Base-by-base conservation (phyloP, 495 filamentous ascomycete species). In the Cercophora newfieldiana region DNA sequence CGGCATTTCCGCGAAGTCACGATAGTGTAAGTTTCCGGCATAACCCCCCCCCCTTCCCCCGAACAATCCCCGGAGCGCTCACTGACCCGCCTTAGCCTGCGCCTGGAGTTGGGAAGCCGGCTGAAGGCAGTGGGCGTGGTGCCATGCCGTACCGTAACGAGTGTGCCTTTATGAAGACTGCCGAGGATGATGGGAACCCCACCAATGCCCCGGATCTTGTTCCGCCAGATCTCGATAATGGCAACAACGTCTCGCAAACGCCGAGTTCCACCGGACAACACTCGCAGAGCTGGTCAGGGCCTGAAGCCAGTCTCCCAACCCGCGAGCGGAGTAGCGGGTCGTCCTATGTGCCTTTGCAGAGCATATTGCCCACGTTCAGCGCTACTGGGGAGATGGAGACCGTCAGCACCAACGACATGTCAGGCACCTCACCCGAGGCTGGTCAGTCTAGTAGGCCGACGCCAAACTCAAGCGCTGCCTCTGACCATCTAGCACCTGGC, bases 401-500 rank as follows among this genome's bases (percentile, higher is more conserved):
- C 0, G 59, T 61, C 30, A 69, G 56, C 51, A 65, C 63, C 63
- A 79, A 82, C 71, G 78, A 80, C n/a, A 55, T 78, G 22, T 78
- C 77, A 0, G 71, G 61, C 37, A 72, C 63, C 29, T 81, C 79
- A 0, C 75, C 78, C 3, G 74, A 71, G n/a, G 76, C 65, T 28
- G 77, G 70, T 19, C 72, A 72, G 18, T 85, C 82, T 0, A 80
- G 80, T 59, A 73, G 80, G 47, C 81, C 75, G 5, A 86, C 83
- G 21, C 84, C 83, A 6, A 86, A 81, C 63, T 84, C 84, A n/a
- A 81, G 80, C 69, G 79, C 70, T 6, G 75, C 77, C 16, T 83
- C 81, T 1, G 81, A 84, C 6, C 69, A 72, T 49, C 62, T 72
- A 30, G 65, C 73, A 47, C 56, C 71, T 1, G 66, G 74, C 31